These are phyloP conservation scores for Echium plantagineum DNA, from an alignment of 257 asterid species.

Conservation along the genomic window DNA sequence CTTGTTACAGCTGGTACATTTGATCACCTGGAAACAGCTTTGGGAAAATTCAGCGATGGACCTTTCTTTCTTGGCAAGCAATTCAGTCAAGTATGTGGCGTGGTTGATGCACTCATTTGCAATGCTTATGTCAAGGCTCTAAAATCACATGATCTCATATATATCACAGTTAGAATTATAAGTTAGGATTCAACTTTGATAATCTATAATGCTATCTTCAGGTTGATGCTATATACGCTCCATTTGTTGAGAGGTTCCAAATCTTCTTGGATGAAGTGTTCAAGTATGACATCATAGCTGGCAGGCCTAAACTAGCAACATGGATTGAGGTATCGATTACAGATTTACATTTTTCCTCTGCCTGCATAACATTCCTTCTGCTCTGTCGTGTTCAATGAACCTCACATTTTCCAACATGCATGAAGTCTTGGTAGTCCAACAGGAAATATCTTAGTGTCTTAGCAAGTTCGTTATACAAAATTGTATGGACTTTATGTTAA, in stretches of 20 bases:
- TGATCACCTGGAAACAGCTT: slow-evolving; percentile 51
- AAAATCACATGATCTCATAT: not conserved
- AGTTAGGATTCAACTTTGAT: not conserved
- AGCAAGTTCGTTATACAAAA: not conserved
- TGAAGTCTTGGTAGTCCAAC: not conserved
- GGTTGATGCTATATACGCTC: slow-evolving; percentile 40
- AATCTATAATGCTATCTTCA: not conserved
- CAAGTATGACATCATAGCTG: slow-evolving; percentile 38
- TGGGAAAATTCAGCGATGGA: slow-evolving; percentile 38
- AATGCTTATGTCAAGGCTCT: too few species aligned
- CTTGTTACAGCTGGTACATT: slow-evolving; percentile 20
- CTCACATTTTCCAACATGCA: not conserved
- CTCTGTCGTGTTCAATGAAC: not conserved
- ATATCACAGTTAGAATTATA: not conserved
- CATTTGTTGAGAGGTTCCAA: slow-evolving; percentile 53
- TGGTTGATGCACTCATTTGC: not conserved
- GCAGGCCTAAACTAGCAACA: slow-evolving; percentile 49
- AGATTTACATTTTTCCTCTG: not conserved
- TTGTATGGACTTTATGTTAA: not conserved
- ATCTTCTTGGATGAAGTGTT: slow-evolving; percentile 28
- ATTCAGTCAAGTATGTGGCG: slow-evolving; percentile 32
- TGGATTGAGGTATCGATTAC: slow-evolving; percentile 25
- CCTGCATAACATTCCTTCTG: not conserved
- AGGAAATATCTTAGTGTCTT: not conserved
- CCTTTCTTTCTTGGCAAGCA: slow-evolving; percentile 55